Conservation (phyloP, 108 stramenopile species). For the Craspedostauros australis region DNA sequence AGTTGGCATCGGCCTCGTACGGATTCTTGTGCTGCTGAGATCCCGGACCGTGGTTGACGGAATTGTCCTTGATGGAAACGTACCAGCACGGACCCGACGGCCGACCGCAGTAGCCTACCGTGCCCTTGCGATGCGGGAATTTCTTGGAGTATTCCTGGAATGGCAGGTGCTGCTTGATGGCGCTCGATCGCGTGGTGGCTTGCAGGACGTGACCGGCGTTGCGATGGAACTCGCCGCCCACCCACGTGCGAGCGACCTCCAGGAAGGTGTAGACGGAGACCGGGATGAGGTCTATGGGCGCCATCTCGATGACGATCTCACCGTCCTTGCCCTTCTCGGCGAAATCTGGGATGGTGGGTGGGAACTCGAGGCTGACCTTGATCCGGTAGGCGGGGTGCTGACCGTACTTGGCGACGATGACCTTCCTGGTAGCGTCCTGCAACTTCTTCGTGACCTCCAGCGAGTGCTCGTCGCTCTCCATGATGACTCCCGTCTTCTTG, state of each 20-base stretch:
- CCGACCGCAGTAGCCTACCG: conserved; percentile 82
- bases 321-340: conserved; percentile 38
- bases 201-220: conserved; percentile 81
- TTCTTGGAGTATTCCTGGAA: conserved; percentile 80
- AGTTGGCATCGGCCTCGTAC: conserved; percentile 86
- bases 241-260: conserved; percentile 70
- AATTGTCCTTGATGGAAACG: conserved; percentile 65
- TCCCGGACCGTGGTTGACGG: conserved; percentile 77
- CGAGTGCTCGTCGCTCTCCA: conserved; percentile 59
- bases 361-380: conserved; percentile 63
- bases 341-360: conserved; percentile 54
- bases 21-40: conserved; percentile 77
- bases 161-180: conserved; percentile 45
- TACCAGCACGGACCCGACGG: conserved; percentile 83
- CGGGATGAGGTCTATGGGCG: conserved; percentile 54
- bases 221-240: conserved; percentile 68
- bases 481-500: conserved; percentile 58
- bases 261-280: conserved; percentile 72
- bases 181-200: conserved; percentile 30
- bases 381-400: conserved; percentile 44
- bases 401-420: conserved; percentile 54
- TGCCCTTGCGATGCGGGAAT: conserved; percentile 75
- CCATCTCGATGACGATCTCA: conserved; percentile 55
- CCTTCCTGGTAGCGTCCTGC: conserved; percentile 54
- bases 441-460: conserved; percentile 37